Conservation (phyloP, 306 rosid genomes). For the Dryas octopetala region DNA sequence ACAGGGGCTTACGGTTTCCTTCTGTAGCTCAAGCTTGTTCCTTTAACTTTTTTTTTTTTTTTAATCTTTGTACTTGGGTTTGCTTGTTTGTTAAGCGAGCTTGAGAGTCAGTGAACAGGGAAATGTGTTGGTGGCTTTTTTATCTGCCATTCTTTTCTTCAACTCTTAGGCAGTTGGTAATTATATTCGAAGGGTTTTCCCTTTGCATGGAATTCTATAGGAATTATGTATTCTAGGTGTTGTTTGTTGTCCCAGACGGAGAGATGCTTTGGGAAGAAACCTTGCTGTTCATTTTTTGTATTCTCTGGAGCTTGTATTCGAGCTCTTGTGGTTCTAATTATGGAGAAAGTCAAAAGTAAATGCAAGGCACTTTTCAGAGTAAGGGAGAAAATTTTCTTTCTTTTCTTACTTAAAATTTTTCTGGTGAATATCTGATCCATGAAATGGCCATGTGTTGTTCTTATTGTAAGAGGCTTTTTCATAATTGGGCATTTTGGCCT, state of each 20-base stretch:
- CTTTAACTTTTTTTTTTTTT: conserved; percentile 35
- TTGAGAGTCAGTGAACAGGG: conserved; percentile 34
- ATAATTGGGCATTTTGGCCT: not conserved
- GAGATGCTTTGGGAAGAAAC: conserved; percentile 59
- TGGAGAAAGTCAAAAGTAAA: conserved; percentile 57
- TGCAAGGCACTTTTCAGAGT: conserved; percentile 59
- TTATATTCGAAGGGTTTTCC: conserved; percentile 29
- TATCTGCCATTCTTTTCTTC: conserved; percentile 53
- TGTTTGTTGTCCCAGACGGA: conserved; percentile 52
- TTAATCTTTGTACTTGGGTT: conserved; percentile 44
- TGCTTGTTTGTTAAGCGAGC: conserved; percentile 74
- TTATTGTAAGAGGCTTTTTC: not conserved
- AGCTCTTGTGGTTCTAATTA: conserved; percentile 35
- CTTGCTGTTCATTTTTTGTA: conserved; percentile 54
- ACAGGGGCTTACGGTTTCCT: conserved; percentile 25
- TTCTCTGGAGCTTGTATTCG: conserved; percentile 52
- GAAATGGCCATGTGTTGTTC: not conserved
- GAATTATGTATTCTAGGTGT: conserved; percentile 58
- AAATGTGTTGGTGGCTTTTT: conserved; percentile 27
- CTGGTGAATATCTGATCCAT: not conserved
- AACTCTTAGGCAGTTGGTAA: conserved; percentile 33
- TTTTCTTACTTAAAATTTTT: conserved; percentile 1
- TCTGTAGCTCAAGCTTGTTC: conserved; percentile 24
- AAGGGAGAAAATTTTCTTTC: conserved; percentile 31
- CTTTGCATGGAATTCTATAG: conserved; percentile 32